phyloP scores from a whole-genome alignment of 352 stramenopile genomes.

The Globisporangium camurandrum region DNA sequence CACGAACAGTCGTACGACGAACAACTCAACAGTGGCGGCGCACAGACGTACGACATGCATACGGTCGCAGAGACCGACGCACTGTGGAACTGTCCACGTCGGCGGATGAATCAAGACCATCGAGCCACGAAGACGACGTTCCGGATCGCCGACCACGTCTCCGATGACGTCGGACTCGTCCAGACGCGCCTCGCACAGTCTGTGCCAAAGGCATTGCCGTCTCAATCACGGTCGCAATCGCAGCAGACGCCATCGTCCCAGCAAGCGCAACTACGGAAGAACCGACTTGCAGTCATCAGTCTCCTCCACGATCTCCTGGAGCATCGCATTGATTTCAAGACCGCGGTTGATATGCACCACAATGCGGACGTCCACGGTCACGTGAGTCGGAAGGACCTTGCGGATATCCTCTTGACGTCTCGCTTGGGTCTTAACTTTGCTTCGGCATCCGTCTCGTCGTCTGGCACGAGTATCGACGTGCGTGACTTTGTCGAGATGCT shows the following conservation, averaged over 20 bases:
- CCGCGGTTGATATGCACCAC: slow-evolving; percentile 54
- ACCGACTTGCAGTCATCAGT: slow-evolving; percentile 29
- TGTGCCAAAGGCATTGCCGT: slow-evolving; percentile 3
- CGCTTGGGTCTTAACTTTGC: slow-evolving; percentile 52
- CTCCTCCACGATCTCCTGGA: slow-evolving; percentile 70
- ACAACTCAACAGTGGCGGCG: slow-evolving; percentile 11
- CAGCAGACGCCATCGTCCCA: not conserved
- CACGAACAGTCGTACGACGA: slow-evolving; percentile 30
- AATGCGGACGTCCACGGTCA: slow-evolving; percentile 49
- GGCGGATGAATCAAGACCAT: slow-evolving; percentile 54
- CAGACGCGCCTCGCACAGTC: slow-evolving; percentile 9
- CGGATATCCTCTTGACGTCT: slow-evolving; percentile 59
- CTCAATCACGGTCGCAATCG: not conserved
- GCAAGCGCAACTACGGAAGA: slow-evolving; percentile 19
- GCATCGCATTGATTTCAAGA: slow-evolving; percentile 62
- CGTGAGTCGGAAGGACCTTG: slow-evolving; percentile 46
- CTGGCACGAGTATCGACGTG: slow-evolving; percentile 23
- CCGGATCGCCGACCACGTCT: slow-evolving; percentile 38
- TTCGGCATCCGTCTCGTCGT: slow-evolving; percentile 10
- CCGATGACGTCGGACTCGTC: slow-evolving; percentile 11
- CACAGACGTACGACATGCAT: slow-evolving; percentile 29
- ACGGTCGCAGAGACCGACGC: slow-evolving; percentile 34
- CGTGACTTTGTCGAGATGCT: slow-evolving; percentile 56
- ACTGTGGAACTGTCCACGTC: slow-evolving; percentile 58
- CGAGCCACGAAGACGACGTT: slow-evolving; percentile 49